A percentile compares a stretch with the other conserved stretches of the same genome.
phyloP scores from a whole-genome alignment of 805 yeast species.

The Cyberlindnera mississippiensis region DNA sequence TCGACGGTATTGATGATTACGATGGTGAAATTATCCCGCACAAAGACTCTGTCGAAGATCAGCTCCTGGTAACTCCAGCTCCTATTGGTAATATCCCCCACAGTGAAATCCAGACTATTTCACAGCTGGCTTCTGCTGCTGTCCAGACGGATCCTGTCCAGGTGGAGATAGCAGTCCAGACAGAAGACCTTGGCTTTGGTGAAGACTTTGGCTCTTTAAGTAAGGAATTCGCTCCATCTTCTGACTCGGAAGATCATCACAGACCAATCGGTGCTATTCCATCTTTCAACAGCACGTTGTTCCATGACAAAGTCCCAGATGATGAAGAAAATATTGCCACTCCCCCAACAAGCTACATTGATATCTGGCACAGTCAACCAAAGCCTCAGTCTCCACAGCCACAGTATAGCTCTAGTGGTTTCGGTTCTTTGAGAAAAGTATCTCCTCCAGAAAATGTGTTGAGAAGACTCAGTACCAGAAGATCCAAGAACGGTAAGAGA shows the following conservation, averaged over 20 bases:
- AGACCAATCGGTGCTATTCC: constrained; percentile 16
- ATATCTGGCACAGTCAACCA: constrained; percentile 31
- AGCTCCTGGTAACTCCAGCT: not conserved
- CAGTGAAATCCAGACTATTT: too few species aligned
- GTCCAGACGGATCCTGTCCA: constrained; percentile 1
- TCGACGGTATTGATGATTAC: not conserved
- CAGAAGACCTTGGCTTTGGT: constrained; percentile 8
- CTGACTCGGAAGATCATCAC: not conserved
- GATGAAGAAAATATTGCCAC: constrained; percentile 1
- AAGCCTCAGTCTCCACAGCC: constrained; percentile 23
- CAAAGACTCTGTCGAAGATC: too few species aligned
- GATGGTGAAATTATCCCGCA: too few species aligned
- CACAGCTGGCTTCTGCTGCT: not conserved
- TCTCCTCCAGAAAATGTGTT: constrained; percentile 23
- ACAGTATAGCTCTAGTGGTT: constrained; percentile 18
- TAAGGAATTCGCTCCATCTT: not conserved
- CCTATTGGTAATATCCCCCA: not conserved
- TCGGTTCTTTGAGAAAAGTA: constrained; percentile 10
- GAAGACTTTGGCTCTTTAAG: not conserved
- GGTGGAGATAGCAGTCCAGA: constrained; percentile 11
- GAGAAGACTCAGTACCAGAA: constrained; percentile 20
- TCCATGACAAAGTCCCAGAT: constrained; percentile 24
- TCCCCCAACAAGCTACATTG: constrained; percentile 24
- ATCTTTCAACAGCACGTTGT: constrained; percentile 21
- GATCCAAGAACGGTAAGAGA: constrained; percentile 12